Conservation (phyloP, 2,329 filamentous ascomycete genomes). For the Aspergillus cejpii region DNA sequence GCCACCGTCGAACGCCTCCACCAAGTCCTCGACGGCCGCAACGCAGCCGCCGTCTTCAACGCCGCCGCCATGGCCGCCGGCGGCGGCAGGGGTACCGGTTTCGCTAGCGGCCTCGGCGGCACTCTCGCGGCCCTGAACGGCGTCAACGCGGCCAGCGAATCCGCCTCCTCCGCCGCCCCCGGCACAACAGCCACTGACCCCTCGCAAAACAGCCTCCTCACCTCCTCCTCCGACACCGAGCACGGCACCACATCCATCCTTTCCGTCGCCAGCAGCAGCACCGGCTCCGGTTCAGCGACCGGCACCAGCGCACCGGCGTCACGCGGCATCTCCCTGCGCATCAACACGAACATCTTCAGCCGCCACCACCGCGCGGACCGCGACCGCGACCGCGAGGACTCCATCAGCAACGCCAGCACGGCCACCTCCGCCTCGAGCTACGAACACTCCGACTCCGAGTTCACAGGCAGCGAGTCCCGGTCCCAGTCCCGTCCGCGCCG, state of each 20-base stretch:
- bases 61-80: slow-evolving; percentile 96
- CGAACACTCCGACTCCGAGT: slow-evolving; percentile 35
- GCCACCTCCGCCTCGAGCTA: slow-evolving; percentile 37
- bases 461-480: slow-evolving; percentile 24
- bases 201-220: slow-evolving; percentile 26
- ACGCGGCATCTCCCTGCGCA: slow-evolving; percentile 34
- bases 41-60: slow-evolving; percentile 95
- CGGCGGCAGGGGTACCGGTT: slow-evolving; percentile 76
- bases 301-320: slow-evolving; percentile 22
- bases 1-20: slow-evolving; percentile 88
- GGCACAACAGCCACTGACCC: slow-evolving; percentile 17
- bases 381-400: slow-evolving; percentile 35
- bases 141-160: slow-evolving; percentile 22
- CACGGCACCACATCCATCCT: slow-evolving; percentile 23
- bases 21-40: slow-evolving; percentile 79
- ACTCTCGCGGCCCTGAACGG: slow-evolving; percentile 40
- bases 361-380: slow-evolving; percentile 16
- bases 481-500: slow-evolving; percentile 36
- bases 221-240: slow-evolving; percentile 38
- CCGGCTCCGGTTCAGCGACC: slow-evolving; percentile 21
- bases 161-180: slow-evolving; percentile 10
- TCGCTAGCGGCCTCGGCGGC: slow-evolving; percentile 49
- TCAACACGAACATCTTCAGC: slow-evolving; percentile 35
- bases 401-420: slow-evolving; percentile 33
- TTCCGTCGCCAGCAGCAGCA: slow-evolving; percentile 26